phyloP scores from a whole-genome alignment of 306 rosid species.

The Astragalus membranaceus region DNA sequence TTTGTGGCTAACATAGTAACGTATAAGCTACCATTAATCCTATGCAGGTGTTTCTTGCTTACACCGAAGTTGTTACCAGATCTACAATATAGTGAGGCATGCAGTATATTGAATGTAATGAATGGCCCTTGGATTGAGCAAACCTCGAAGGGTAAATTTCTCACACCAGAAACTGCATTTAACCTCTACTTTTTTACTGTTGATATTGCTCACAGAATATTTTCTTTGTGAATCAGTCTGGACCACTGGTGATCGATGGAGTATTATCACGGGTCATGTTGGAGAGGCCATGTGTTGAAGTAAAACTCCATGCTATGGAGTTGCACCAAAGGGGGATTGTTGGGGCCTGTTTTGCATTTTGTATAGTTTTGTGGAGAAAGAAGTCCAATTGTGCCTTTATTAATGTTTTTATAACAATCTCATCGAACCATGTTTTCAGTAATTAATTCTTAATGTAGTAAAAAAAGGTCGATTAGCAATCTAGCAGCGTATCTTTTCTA shows the following conservation, averaged over 20 bases:
- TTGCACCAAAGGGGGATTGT: neutral
- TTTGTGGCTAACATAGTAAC: neutral
- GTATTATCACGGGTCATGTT: slow-evolving; percentile 37
- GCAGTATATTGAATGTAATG: slow-evolving; percentile 82
- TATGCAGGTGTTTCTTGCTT: slow-evolving; percentile 84
- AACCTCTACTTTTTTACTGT: neutral
- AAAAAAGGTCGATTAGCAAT: too few species aligned
- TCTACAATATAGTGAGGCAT: slow-evolving; percentile 82
- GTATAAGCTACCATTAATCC: neutral
- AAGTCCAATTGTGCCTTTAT: neutral
- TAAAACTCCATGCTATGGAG: neutral
- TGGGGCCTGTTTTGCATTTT: neutral
- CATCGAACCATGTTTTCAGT: too few species aligned
- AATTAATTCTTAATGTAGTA: too few species aligned
- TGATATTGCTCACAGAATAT: slow-evolving; percentile 3
- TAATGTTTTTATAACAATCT: too few species aligned
- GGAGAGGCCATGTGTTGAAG: slow-evolving; percentile 38
- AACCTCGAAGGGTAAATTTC: slow-evolving; percentile 55
- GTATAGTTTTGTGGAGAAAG: slow-evolving; percentile 12
- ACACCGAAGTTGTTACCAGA: slow-evolving; percentile 90
- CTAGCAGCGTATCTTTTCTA: too few species aligned
- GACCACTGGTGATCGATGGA: slow-evolving; percentile 81
- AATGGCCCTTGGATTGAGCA: slow-evolving; percentile 83
- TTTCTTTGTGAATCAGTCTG: slow-evolving; percentile 48
- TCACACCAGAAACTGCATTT: neutral